These are phyloP conservation scores for Ophiostoma sp. DNA, from an alignment of 2,329 filamentous ascomycete species.

Conservation along the genomic window DNA sequence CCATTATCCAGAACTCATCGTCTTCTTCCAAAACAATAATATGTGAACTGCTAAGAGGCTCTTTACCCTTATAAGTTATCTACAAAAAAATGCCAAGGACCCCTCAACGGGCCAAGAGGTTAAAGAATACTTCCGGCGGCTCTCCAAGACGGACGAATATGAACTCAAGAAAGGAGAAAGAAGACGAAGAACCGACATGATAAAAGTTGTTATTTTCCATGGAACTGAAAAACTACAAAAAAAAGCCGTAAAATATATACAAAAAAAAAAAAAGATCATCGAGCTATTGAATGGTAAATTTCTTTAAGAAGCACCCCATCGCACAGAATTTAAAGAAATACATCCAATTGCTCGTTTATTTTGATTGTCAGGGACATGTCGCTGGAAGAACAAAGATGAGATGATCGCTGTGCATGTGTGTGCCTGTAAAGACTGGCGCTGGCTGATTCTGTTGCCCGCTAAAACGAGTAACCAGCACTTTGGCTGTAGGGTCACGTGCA, in stretches of 20 bases:
- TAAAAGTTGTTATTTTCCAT: too few species aligned
- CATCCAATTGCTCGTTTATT: too few species aligned
- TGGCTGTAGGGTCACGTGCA: neutral
- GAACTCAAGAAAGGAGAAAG: neutral
- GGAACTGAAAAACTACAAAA: too few species aligned
- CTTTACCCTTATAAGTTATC: neutral
- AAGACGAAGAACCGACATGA: too few species aligned
- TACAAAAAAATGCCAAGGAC: neutral
- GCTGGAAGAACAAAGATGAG: slow-evolving; percentile 3
- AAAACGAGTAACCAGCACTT: neutral
- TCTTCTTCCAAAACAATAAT: neutral
- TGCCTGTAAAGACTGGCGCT: neutral
- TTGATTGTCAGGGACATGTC: neutral
- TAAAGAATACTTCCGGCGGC: neutral
- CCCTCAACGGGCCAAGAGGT: neutral
- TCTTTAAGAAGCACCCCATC: too few species aligned
- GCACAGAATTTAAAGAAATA: too few species aligned
- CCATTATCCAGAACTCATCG: too few species aligned
- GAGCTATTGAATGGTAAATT: too few species aligned
- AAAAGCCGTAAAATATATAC: too few species aligned
- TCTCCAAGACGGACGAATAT: neutral
- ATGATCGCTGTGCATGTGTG: neutral
- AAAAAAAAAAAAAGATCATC: too few species aligned
- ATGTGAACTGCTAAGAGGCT: neutral
- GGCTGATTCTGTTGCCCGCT: neutral